These are phyloP conservation scores for Candida insectalens DNA, from an alignment of 805 yeast genomes.

Conservation along the genomic window DNA sequence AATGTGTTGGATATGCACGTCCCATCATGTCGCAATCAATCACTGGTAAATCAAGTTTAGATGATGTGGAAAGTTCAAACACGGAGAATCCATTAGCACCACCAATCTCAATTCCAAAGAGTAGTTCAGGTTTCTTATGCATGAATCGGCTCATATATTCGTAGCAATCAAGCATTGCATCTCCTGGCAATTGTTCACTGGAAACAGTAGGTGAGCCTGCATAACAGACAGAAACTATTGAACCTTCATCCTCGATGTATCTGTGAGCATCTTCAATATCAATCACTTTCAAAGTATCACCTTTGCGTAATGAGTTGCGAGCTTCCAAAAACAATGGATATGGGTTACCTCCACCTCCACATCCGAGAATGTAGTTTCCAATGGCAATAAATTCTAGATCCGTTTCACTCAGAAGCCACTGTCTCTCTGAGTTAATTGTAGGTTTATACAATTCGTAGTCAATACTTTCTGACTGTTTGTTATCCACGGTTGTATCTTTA, in stretches of 20 bases:
- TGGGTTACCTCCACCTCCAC: constrained; percentile 45
- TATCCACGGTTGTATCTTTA: constrained; percentile 4
- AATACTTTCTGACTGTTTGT: constrained; percentile 5
- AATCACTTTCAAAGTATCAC: constrained; percentile 26
- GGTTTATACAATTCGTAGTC: constrained; percentile 28
- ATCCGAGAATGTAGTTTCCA: constrained; percentile 38
- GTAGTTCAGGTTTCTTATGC: constrained; percentile 21
- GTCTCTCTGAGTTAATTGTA: constrained; percentile 16
- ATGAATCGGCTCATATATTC: constrained; percentile 20
- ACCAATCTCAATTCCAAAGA: constrained; percentile 33
- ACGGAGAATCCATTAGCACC: constrained; percentile 33
- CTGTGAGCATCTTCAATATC: constrained; percentile 24
- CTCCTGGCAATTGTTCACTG: constrained; percentile 31
- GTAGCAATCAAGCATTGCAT: constrained; percentile 26
- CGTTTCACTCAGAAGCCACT: constrained; percentile 30
- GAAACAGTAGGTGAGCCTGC: constrained; percentile 41
- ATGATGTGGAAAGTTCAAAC: constrained; percentile 14
- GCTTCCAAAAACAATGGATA: constrained; percentile 28
- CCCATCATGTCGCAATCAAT: constrained; percentile 40
- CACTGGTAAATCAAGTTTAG: constrained; percentile 16
- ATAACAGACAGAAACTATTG: constrained; percentile 25
- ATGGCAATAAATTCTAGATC: constrained; percentile 34
- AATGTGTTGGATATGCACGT: constrained; percentile 36
- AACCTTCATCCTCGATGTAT: constrained; percentile 18
- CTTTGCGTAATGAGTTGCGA: constrained; percentile 24